These are phyloP conservation scores for Cruciata laevipes DNA, from an alignment of 257 asterid genomes.

Conservation along the genomic window DNA sequence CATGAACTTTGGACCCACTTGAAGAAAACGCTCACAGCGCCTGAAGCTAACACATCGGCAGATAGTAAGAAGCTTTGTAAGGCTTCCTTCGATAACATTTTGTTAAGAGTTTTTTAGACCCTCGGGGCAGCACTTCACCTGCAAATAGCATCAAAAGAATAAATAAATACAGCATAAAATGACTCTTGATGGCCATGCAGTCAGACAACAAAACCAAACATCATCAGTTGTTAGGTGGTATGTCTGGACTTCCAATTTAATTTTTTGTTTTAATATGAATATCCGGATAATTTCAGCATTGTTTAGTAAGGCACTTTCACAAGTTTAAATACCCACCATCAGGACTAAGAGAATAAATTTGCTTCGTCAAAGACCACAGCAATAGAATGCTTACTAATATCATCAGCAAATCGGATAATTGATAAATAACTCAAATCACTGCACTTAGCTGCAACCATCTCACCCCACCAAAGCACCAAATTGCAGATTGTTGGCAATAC, in stretches of 20 bases:
- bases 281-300: not conserved
- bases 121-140: constrained; percentile 62
- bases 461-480: no score
- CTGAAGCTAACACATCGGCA: not conserved
- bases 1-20: not conserved
- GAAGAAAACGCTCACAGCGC: not conserved
- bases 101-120: not conserved
- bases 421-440: no score
- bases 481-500: no score
- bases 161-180: not conserved
- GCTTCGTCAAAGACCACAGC: constrained; percentile 35
- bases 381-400: constrained; percentile 38
- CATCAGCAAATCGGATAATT: no score
- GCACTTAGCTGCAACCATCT: no score
- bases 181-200: not conserved
- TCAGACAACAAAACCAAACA: not conserved
- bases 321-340: constrained; percentile 49
- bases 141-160: constrained; percentile 16
- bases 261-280: not conserved
- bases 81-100: not conserved
- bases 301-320: not conserved
- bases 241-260: not conserved
- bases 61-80: not conserved
- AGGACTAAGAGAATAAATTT: constrained; percentile 58
- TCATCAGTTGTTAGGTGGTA: not conserved